Base-by-base conservation (phyloP, 495 filamentous ascomycete species). In the Terfezia boudieri region DNA sequence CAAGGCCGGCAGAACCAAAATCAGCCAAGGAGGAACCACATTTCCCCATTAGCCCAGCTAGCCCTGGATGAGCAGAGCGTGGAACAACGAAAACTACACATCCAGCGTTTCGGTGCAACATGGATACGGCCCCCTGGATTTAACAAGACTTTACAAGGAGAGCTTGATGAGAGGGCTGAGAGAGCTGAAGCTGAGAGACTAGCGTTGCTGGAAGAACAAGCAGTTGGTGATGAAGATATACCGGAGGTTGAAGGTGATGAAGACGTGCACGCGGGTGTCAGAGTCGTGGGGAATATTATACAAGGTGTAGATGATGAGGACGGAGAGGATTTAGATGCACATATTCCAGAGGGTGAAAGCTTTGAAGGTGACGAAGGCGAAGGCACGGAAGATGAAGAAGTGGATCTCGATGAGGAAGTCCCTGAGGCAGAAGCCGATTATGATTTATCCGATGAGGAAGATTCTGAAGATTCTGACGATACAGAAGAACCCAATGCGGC, bases 91-190 rank as follows among this genome's bases (percentile, higher is more conserved):
- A 83, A 82, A 62, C 70, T 74, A 22, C 81, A 82, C 60, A 81
- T 88, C 41, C 74, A 77, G 17, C 79, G 78, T 56, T 85, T 85
- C 60, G 85, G 85, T 52, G 75, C 71, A 59, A 76, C 75, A 32
- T 92, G 85, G 85, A 78, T 92, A 58, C 77, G 76, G 52, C 85
- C 85, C 9, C 81, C 81, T 0, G 84, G 84, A 9, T 73, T 86
- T 41, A 56, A 72, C 20, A 89, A 87, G 69, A 86, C 84, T 9
- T 73, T 86, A 59, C 75, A 83, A 55, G 85, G 87, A 62, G 85
- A 89, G 71, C 73, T 79, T 26, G 76, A 81, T 17, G 85, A 92
- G 70, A 73, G 79, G 41, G 80, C 83, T 60, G 85, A 92, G 65
- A 79, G 83, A n/a, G 73, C 81, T 50, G 79, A 80, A 53, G 80